Conservation (phyloP, 495 filamentous ascomycete genomes). For the Aspergillus nidulans region DNA sequence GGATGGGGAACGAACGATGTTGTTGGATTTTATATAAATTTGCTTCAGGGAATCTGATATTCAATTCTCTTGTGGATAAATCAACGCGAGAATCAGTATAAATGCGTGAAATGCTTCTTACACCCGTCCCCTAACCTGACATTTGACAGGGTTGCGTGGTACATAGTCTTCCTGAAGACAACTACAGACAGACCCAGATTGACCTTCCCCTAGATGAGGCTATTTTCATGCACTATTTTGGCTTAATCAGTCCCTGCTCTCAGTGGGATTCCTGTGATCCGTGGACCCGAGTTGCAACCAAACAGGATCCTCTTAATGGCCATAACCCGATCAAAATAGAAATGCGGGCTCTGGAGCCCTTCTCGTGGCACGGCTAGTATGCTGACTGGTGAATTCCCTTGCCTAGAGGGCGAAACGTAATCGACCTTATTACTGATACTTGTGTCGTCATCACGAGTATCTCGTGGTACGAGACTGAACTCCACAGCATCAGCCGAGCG, state of each 20-base stretch:
- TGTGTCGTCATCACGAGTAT: neutral
- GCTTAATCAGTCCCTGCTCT: neutral
- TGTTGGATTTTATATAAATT: neutral
- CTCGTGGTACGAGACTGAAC: constrained; percentile 1
- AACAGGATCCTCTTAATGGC: neutral
- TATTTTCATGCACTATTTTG: neutral
- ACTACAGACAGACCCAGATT: neutral
- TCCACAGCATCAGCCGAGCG: constrained; percentile 14
- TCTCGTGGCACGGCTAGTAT: too few relatives aligned
- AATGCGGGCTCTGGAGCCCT: neutral
- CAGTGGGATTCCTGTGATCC: neutral
- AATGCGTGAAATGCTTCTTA: neutral
- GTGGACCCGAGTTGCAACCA: neutral
- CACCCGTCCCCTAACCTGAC: neutral
- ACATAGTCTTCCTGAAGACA: neutral
- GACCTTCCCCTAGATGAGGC: neutral
- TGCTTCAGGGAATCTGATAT: neutral
- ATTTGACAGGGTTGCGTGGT: neutral
- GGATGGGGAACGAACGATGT: neutral
- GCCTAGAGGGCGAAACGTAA: neutral
- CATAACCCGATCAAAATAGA: neutral
- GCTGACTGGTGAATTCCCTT: neutral
- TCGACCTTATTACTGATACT: neutral
- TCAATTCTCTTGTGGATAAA: neutral
- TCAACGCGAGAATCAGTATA: neutral